Base-by-base conservation (phyloP, 2,329 filamentous ascomycete genomes). In the Fusarium kyushuense region DNA sequence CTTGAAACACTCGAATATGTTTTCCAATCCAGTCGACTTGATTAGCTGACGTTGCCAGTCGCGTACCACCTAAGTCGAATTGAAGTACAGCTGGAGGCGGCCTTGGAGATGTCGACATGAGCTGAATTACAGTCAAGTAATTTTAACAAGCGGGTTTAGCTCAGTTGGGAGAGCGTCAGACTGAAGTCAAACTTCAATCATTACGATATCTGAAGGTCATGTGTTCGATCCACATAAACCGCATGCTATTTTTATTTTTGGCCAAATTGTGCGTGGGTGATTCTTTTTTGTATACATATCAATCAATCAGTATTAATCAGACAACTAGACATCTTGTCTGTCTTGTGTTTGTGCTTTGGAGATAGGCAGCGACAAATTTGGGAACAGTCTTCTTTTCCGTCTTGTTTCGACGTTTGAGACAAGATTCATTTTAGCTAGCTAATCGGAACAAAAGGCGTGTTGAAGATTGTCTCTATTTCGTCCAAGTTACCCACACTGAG, bases 191-290 rank as follows among this genome's bases (percentile, higher is more conserved):
- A 69, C 67, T 69, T 69, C 67, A 47, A 64, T 70, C 64, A 43
- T 43, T 47, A 19, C 16, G 66, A 71, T 70, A 74, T 74, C 72
- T 74, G 72, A 74, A 74, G 72, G 72, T 74, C 72, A 33, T 74
- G 72, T 74, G 72, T 74, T 74, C 72, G 71, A 74, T 74, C 72
- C 72, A 74, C 72, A 74, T 33, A 74, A 74, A 70, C 72, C 72
- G 72, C 72, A 74, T 19, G 30, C 27, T n/a, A n/a, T 33, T 19
- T 51, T 57, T 69, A 21, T 36, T 43, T 73, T 73, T 67, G 46
- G 54, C 21, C 21, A 23, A 12, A 5, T 19, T 32, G 21, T n/a
- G 23, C 7, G 7, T 19, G 30, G 30, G 21, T n/a, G 12, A 14
- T 17, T 29, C 23, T 35, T 54, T 54, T 46, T 54, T 25, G 27